Evolutionary conservation across 192 early-diverging fungal genomes (phyloP).

Genomic region (Geranomyces variabilis): DNA sequence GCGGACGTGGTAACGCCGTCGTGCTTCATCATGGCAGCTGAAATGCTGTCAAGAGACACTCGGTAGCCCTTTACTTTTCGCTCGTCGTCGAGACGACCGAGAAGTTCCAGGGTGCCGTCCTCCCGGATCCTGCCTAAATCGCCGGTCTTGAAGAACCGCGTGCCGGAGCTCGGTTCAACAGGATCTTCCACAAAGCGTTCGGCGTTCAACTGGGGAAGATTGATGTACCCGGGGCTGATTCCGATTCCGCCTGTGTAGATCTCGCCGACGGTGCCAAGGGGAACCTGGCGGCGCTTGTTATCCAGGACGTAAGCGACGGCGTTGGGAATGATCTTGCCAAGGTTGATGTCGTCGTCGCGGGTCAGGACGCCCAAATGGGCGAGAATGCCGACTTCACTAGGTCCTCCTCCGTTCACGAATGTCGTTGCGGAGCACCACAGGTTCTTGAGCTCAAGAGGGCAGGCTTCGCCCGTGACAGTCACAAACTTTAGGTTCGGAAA

Average conservation of each 20-base stretch:
- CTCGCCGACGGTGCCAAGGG: constrained; percentile 28
- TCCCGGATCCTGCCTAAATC: background rate
- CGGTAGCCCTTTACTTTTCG: constrained; percentile 29
- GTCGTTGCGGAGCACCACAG: too few species aligned
- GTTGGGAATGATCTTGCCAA: background rate
- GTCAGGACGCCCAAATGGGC: background rate
- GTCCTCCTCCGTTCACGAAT: constrained; percentile 40
- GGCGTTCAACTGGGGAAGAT: constrained; percentile 43
- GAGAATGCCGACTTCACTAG: constrained; percentile 4
- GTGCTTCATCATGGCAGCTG: background rate
- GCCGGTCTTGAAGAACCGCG: constrained; percentile 7
- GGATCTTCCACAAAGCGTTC: constrained; percentile 41
- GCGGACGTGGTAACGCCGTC: constrained; percentile 25
- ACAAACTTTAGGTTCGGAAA: constrained; percentile 24
- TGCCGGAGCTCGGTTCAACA: constrained; percentile 3
- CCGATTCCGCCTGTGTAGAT: constrained; percentile 44
- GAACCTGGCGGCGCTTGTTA: constrained; percentile 31
- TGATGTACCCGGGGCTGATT: constrained; percentile 47
- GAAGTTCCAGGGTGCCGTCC: background rate
- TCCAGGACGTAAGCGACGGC: constrained; percentile 33
- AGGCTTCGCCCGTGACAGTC: constrained; percentile 14
- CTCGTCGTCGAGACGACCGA: constrained; percentile 33
- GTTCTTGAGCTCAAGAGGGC: too few species aligned
- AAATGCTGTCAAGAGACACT: constrained; percentile 25
- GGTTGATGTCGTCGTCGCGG: background rate